A percentile compares a stretch with the other conserved stretches of the same genome.
Evolutionary conservation across 164 flowering plant genomes (phyloP).

Genomic region (Vitis vinifera): ASM3070453v1 NC_081809.1:12107001-12107500

Average conservation of each 20-base stretch:
- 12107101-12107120: conserved; percentile 26
- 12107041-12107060: conserved; percentile 13
- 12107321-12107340: conserved; percentile 66
- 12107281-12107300: conserved; percentile 2
- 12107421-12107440: neutral
- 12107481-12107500: too few relatives aligned
- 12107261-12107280: neutral
- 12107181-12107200: conserved; percentile 26
- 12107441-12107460: neutral
- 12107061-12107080: conserved; percentile 61
- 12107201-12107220: conserved; percentile 37
- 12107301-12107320: conserved; percentile 36
- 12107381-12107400: neutral
- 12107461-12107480: neutral
- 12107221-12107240: neutral
- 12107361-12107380: conserved; percentile 57
- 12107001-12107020: conserved; percentile 17
- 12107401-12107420: neutral
- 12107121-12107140: conserved; percentile 34
- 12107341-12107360: conserved; percentile 78
- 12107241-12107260: neutral
- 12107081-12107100: conserved; percentile 26
- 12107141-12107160: conserved; percentile 18
- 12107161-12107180: conserved; percentile 36
- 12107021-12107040: conserved; percentile 13